A percentile compares a stretch with the other conserved stretches of the same genome.
phyloP scores from a whole-genome alignment of 163 green algal genomes.

The Scenedesmus sp. region DNA sequence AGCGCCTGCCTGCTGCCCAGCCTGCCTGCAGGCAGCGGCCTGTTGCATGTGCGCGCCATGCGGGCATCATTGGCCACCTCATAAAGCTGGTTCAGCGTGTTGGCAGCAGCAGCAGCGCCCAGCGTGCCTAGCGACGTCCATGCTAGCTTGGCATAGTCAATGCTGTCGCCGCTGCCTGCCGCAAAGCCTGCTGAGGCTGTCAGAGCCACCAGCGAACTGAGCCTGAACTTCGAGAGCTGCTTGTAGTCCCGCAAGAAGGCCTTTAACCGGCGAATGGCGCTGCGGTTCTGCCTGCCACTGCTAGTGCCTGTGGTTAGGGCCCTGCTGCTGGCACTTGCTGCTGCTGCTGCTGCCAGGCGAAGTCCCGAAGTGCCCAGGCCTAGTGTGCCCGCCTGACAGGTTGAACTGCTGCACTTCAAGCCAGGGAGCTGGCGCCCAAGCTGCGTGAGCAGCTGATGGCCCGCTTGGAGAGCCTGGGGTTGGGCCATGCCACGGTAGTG shows the following conservation, averaged over 20 bases:
- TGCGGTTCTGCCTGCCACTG: background rate
- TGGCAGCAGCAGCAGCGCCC: constrained; percentile 89
- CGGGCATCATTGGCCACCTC: constrained; percentile 86
- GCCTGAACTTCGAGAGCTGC: constrained; percentile 91
- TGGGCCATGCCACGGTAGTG: background rate
- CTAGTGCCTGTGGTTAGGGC: background rate
- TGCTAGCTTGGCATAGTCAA: constrained; percentile 85
- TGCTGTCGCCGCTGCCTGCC: constrained; percentile 81
- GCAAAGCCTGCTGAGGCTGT: constrained; percentile 92
- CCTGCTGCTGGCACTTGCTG: background rate
- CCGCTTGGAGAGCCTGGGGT: background rate
- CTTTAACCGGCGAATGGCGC: background rate
- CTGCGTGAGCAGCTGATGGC: background rate
- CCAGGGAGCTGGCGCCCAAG: background rate
- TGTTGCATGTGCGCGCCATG: constrained; percentile 92
- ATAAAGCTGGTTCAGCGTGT: constrained; percentile 96
- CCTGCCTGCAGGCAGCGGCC: constrained; percentile 91
- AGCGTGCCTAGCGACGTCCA: constrained; percentile 94
- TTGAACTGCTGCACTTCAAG: background rate
- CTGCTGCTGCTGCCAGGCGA: constrained; percentile 6
- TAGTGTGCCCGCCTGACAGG: background rate
- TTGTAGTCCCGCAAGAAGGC: constrained; percentile 79
- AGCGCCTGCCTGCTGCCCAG: constrained; percentile 82
- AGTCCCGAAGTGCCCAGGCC: background rate
- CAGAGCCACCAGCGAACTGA: constrained; percentile 92